Percentiles rank a stretch among this genome's conserved stretches.
These are phyloP conservation scores for Rhodotorula babjevae DNA, from an alignment of 768 basidiomycete genomes.

Conservation along the genomic window DNA sequence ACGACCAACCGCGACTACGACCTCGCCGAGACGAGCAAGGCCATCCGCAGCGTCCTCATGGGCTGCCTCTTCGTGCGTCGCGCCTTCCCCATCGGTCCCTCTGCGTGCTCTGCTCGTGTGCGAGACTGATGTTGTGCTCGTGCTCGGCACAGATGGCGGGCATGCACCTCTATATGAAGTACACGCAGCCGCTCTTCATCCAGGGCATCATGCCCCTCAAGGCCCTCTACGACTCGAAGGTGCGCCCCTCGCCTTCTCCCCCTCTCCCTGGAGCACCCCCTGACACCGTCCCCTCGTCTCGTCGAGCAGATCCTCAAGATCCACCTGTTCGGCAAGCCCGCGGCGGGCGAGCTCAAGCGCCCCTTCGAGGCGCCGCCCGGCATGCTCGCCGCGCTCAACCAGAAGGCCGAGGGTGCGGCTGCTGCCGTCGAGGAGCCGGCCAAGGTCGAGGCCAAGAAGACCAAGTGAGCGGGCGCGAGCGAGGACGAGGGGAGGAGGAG, in stretches of 20 bases:
- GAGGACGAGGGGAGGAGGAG: not conserved
- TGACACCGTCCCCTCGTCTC: too few species aligned
- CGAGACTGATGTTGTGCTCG: not conserved
- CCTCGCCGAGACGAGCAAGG: constrained; percentile 74
- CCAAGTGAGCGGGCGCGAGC: constrained; percentile 9
- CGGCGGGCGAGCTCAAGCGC: constrained; percentile 80
- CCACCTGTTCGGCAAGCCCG: constrained; percentile 69
- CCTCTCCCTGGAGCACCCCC: not conserved
- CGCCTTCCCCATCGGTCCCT: not conserved
- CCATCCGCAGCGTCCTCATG: constrained; percentile 49
- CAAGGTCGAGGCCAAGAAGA: constrained; percentile 69
- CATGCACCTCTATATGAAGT: constrained; percentile 90
- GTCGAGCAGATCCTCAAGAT: constrained; percentile 56
- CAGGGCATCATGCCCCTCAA: constrained; percentile 95
- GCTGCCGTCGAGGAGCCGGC: constrained; percentile 80
- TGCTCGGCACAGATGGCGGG: constrained; percentile 64
- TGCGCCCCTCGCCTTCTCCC: constrained; percentile 42
- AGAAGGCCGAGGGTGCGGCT: constrained; percentile 72
- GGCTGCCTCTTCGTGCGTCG: constrained; percentile 48
- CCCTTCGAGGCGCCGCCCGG: constrained; percentile 59
- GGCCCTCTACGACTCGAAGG: constrained; percentile 77
- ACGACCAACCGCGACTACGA: constrained; percentile 94
- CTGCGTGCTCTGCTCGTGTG: not conserved
- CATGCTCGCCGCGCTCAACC: constrained; percentile 32
- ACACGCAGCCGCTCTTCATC: constrained; percentile 93